Evolutionary conservation across 257 asterid genomes (phyloP).

Genomic region (Solanum bukasovii): DNA sequence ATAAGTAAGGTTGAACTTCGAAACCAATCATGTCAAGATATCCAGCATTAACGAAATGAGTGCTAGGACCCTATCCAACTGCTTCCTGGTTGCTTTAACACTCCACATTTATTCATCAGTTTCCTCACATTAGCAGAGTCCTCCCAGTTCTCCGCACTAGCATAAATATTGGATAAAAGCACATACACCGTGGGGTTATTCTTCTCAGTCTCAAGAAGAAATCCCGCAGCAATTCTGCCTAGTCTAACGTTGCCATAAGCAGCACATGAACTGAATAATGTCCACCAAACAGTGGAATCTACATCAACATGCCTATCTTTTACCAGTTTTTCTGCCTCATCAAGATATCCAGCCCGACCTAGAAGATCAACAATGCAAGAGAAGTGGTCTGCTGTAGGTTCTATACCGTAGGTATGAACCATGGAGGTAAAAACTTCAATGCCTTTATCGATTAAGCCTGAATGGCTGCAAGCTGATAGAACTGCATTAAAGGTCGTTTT

Average conservation of each 20-base stretch:
- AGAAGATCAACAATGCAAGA: slow-evolving; percentile 71
- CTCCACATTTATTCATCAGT: slow-evolving; percentile 42
- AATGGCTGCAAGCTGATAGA: slow-evolving; percentile 83
- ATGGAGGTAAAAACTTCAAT: slow-evolving; percentile 39
- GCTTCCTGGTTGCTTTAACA: slow-evolving; percentile 65
- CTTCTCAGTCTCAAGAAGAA: slow-evolving; percentile 45
- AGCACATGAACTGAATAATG: slow-evolving; percentile 57
- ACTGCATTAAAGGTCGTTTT: slow-evolving; percentile 71
- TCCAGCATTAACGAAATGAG: neutral
- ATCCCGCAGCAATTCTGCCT: slow-evolving; percentile 46
- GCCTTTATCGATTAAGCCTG: slow-evolving; percentile 63
- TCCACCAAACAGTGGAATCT: slow-evolving; percentile 68
- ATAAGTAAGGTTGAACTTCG: neutral
- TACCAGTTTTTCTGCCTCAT: slow-evolving; percentile 47
- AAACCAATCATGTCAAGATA: neutral
- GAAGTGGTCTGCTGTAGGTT: slow-evolving; percentile 53
- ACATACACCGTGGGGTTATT: slow-evolving; percentile 57
- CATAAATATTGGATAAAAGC: slow-evolving; percentile 62
- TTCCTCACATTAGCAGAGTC: slow-evolving; percentile 67
- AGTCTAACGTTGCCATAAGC: slow-evolving; percentile 53
- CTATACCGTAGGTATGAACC: slow-evolving; percentile 32
- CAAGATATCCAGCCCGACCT: slow-evolving; percentile 68
- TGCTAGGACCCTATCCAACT: slow-evolving; percentile 16
- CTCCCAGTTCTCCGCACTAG: slow-evolving; percentile 72
- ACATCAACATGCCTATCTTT: slow-evolving; percentile 23